Conservation (phyloP, 495 filamentous ascomycete genomes). For the Collariella sp. region DNA sequence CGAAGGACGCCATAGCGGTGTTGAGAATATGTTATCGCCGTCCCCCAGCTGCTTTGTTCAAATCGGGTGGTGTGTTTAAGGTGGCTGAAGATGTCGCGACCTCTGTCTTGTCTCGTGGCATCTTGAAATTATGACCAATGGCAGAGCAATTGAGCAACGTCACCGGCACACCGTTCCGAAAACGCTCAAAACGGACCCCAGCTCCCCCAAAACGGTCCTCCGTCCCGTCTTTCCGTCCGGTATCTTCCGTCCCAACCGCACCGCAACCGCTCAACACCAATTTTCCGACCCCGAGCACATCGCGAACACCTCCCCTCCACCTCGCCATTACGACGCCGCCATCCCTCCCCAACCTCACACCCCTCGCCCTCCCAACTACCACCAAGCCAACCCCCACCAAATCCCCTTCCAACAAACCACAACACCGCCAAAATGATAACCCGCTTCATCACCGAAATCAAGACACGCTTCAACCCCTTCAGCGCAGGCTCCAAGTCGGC, state of each 20-base stretch:
- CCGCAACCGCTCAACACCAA: conserved; percentile 8
- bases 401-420: neutral
- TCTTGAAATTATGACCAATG: conserved; percentile 2
- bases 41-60: neutral
- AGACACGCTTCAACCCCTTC: conserved; percentile 89
- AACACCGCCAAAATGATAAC: conserved; percentile 63
- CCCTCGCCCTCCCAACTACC: neutral
- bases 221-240: conserved; percentile 7
- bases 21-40: conserved; percentile 20
- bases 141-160: neutral
- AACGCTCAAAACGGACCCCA: neutral
- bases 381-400: neutral
- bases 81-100: neutral
- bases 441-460: conserved; percentile 72
- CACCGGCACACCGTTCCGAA: neutral
- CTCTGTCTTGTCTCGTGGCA: conserved; percentile 1
- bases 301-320: neutral
- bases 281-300: neutral
- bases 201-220: neutral
- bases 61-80: neutral
- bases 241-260: neutral
- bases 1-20: conserved; percentile 37
- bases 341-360: neutral
- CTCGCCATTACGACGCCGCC: neutral
- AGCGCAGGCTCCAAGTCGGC: conserved; percentile 63